Conservation (phyloP, 345 rosid species). For the Moricandia moricandioides region DNA sequence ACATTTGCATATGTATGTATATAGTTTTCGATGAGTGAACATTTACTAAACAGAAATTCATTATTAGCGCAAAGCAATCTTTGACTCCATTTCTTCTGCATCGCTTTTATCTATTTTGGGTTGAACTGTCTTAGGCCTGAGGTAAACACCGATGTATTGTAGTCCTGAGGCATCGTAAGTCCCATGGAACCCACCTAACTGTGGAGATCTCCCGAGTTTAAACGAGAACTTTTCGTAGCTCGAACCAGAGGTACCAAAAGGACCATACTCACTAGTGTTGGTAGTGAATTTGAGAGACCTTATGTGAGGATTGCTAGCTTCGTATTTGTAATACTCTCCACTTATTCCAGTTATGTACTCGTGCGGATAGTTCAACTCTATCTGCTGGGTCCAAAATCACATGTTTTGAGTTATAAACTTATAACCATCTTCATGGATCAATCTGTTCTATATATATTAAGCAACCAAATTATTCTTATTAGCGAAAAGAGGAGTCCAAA, state of each 20-base stretch:
- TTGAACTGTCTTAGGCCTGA: constrained; percentile 21
- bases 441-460: background rate
- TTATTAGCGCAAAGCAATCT: constrained; percentile 20
- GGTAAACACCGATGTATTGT: constrained; percentile 34
- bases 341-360: constrained; percentile 33
- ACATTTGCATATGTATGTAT: background rate
- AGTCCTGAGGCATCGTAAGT: constrained; percentile 23
- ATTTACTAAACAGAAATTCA: background rate
- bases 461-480: no score
- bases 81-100: constrained; percentile 22
- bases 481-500: background rate
- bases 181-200: constrained; percentile 33
- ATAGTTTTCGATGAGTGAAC: no score
- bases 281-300: constrained; percentile 29
- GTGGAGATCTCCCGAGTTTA: constrained; percentile 30
- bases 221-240: constrained; percentile 19
- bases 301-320: constrained; percentile 33
- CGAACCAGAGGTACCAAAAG: constrained; percentile 10
- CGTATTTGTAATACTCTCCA: constrained; percentile 33
- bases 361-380: constrained; percentile 27
- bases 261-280: constrained; percentile 32
- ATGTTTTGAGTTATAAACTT: background rate
- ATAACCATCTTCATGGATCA: background rate
- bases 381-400: constrained; percentile 30
- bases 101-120: constrained; percentile 1